Evolutionary conservation across 2,329 filamentous ascomycete genomes (phyloP), one percentile per base, ranked within the genome.

Genomic region (Penicillium sp.): DNA sequence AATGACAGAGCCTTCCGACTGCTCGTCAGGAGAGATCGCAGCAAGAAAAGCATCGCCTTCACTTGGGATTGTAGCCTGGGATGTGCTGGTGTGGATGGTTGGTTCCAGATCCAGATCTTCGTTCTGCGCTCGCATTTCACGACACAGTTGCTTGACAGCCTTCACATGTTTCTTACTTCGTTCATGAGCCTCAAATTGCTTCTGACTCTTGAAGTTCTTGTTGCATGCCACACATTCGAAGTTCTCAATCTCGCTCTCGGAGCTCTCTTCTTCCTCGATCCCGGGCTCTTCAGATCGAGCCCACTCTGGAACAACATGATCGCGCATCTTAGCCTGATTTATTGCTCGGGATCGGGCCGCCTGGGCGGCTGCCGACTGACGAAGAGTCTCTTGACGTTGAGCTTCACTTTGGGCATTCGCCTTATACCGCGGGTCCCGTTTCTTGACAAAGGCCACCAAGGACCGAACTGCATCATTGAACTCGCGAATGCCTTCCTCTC

Each of bases 131-230:
- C 82, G 84, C 92, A 99, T 96, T 70, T 94, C 87, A 66, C 85
- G 82, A 66, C 85, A 86, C 37, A 99, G 75, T 57, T 92, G 84
- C 62, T 92, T 87, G 6, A 97, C 82, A 2, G 91, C 88, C 70
- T 96, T 97, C 58, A 87, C 75, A 67, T 99, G 94, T 75, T 97
- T 99, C 73, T 96, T 99, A 79, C 93, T 97, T 76, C 89, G 91
- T 76, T 97, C 92, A 67, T 99, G 94, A 3, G 89, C 88, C 67
- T 95, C 87, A 57, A 89, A 92, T 69, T 97, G 93, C 62, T 91
- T 92, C 69, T 96, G 89, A 67, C 92, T 97, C 75, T 97, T 89
- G 73, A 93, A 94, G 1, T 69, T 80, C 71, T 88, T 88, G 57
- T 80, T 76, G 66, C 85, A 88, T 6, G 82, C 83, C 31, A 87